Evolutionary conservation across 495 filamentous ascomycete genomes (phyloP).

Genomic region (Parachaetomium inaequale): DNA sequence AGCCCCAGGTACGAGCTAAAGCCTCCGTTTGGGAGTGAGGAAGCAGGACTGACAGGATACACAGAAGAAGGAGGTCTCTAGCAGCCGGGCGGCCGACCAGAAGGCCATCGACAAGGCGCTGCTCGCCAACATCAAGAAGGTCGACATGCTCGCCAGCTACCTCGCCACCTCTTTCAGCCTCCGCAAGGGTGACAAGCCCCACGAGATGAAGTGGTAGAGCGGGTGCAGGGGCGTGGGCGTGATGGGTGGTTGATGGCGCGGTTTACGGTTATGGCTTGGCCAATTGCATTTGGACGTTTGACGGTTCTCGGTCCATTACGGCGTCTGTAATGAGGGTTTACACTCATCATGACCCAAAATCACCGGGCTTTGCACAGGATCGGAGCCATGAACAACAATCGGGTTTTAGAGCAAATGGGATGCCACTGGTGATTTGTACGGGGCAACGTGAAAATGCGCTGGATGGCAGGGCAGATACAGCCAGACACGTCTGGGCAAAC

Average conservation of each 20-base stretch:
- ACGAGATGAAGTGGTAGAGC: conserved; percentile 88
- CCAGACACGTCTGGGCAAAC: conserved; percentile 4
- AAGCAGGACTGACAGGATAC: conserved; percentile 32
- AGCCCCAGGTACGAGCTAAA: conserved; percentile 73
- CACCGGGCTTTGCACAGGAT: conserved; percentile 36
- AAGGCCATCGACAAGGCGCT: conserved; percentile 95
- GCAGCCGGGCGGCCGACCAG: conserved; percentile 89
- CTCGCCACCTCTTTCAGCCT: conserved; percentile 91
- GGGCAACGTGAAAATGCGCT: conserved; percentile 21
- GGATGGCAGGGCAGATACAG: conserved; percentile 20
- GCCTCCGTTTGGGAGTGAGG: not conserved
- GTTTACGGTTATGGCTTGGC: conserved; percentile 51
- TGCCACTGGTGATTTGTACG: conserved; percentile 25
- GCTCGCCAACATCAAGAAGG: conserved; percentile 91
- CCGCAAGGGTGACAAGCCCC: conserved; percentile 95
- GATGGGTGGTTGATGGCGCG: conserved; percentile 38
- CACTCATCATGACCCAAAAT: conserved; percentile 49
- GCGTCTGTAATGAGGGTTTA: conserved; percentile 59
- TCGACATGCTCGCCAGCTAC: conserved; percentile 81
- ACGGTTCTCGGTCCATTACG: conserved; percentile 55
- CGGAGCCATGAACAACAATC: conserved; percentile 30
- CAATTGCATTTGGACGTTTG: conserved; percentile 57
- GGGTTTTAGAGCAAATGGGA: conserved; percentile 26
- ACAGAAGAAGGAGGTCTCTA: conserved; percentile 93
- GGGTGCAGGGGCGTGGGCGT: conserved; percentile 22